These are phyloP conservation scores for Fragilariopsis cylindrus DNA, from an alignment of 108 stramenopile species.

Conservation along the genomic window DNA sequence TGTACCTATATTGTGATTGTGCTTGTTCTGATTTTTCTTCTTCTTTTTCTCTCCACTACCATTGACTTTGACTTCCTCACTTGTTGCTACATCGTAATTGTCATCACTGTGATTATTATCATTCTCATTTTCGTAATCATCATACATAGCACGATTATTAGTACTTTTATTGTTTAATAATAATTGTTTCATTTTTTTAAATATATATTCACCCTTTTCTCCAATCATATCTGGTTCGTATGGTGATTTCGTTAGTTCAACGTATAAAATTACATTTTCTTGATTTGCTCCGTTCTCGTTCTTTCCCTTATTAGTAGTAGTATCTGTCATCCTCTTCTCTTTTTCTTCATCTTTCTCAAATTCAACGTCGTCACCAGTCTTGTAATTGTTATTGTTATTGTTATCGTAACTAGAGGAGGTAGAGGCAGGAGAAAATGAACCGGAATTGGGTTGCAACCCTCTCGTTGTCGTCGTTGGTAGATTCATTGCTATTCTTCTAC, in stretches of 20 bases:
- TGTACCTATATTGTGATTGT: background rate
- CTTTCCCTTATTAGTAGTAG: background rate
- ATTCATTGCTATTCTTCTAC: background rate
- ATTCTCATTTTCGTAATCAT: too few species aligned
- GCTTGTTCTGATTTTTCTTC: background rate
- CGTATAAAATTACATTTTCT: background rate
- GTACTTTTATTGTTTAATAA: conserved; percentile 6
- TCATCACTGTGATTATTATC: too few species aligned
- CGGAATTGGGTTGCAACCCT: background rate
- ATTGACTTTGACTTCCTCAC: background rate
- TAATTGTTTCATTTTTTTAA: conserved; percentile 22
- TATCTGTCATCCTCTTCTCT: background rate
- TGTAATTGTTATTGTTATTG: background rate
- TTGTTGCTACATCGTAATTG: background rate
- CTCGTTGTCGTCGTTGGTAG: background rate
- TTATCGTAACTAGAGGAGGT: background rate
- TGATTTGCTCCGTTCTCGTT: background rate
- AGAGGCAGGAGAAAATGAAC: background rate
- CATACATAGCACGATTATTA: too few species aligned
- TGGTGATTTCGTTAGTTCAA: conserved; percentile 30
- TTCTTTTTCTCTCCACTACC: background rate
- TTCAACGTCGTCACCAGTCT: background rate
- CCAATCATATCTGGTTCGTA: conserved; percentile 33
- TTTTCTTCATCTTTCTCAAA: background rate
- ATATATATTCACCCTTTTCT: conserved; percentile 27